Percentiles rank a stretch among this genome's conserved stretches.
phyloP scores from a whole-genome alignment of 345 rosid species.

The Citrus mangshanensis region DNA sequence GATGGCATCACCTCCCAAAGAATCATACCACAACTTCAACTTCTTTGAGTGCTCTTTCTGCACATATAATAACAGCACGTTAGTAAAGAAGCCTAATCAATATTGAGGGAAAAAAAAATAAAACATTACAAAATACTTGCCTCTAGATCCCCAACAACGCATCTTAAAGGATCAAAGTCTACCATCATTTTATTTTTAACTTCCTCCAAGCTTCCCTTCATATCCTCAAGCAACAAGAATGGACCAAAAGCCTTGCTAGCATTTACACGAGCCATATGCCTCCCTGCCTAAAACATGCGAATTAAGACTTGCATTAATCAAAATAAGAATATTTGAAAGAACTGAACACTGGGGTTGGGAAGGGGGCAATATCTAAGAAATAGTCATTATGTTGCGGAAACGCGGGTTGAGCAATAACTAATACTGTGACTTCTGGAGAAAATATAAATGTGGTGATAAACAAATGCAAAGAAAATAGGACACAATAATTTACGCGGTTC shows the following conservation, averaged over 20 bases:
- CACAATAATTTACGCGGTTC: too few species aligned
- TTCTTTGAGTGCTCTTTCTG: conserved; percentile 56
- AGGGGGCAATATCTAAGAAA: neutral
- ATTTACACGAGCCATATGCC: conserved; percentile 59
- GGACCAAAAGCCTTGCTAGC: conserved; percentile 63
- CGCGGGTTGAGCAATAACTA: too few species aligned
- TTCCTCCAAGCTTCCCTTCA: conserved; percentile 54
- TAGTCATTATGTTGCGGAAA: too few species aligned
- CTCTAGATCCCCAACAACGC: conserved; percentile 61
- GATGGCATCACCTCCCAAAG: conserved; percentile 74
- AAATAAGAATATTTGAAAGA: neutral
- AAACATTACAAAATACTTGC: conserved; percentile 33
- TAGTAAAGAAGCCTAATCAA: conserved; percentile 10
- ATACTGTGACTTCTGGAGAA: too few species aligned
- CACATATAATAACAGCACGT: conserved; percentile 11
- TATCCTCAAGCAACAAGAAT: conserved; percentile 48
- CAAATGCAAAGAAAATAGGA: too few species aligned
- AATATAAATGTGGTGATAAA: too few species aligned
- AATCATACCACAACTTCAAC: conserved; percentile 82
- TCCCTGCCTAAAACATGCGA: conserved; percentile 43
- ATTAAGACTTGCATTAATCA: neutral
- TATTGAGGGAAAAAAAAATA: neutral
- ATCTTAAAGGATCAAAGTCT: conserved; percentile 70
- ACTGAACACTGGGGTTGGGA: neutral
- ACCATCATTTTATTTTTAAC: conserved; percentile 59